Evolutionary conservation across 2,329 filamentous ascomycete species (phyloP), one percentile per base, ranked within the genome.

Genomic region (Metarhizium anisopliae): DNA sequence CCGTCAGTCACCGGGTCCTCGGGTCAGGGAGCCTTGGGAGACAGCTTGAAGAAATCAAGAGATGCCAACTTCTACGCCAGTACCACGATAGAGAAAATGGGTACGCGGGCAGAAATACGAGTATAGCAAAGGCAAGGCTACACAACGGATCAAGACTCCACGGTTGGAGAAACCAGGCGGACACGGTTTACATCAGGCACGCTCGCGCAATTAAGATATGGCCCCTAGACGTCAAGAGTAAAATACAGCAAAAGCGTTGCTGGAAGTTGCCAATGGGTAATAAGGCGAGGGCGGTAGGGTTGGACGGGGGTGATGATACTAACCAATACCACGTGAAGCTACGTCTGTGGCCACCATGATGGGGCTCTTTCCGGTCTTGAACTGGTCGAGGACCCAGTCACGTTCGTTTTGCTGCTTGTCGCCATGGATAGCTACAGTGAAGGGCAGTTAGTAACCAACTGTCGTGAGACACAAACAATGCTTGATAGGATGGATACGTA

Each of bases 321-420:
- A 95, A 96, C 94, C 94, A 78, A 99, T 96, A 90, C 94, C 94
- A 92, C 94, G 94, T 72, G 94, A 97, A 78, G 94, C 94, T 77
- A 99, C 94, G 71, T 97, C 94, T 64, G 94, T 99, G 78, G 94
- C 94, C 79, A 99, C 94, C 92, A 99, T 96, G 85, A 99, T 95
- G 72, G 94, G 94, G 79, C 91, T 96, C 82, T 97, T 96, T 77
- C 91, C 92, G 63, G 89, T 90, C 86, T 97, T 99, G 85, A 99
- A 99, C 75, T 97, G 93, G 75, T 97, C 95, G 71, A 99, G 82
- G 68, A 97, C 94, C 91, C 94, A 97, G 75, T 97, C 94, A 79
- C 94, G 92, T 80, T 99, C 94, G 75, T 96, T 96, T 72, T 99
- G 94, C 72, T 96, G 92, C 81, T 97, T 97, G 79, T 97, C 94